These are phyloP conservation scores for Cajanus cajan DNA, from an alignment of 306 rosid genomes.

Conservation along the genomic window DNA sequence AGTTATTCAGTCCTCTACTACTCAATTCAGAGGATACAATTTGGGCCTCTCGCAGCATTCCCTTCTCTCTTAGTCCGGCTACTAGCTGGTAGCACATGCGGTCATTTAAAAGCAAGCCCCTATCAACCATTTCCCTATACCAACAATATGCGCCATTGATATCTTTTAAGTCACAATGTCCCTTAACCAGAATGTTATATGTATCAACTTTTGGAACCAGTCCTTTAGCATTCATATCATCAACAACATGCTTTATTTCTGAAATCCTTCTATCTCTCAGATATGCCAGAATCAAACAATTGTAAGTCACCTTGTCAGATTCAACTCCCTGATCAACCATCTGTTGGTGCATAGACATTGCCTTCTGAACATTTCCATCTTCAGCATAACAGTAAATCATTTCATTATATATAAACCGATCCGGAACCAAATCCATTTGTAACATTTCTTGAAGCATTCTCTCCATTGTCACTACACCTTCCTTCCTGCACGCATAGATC, in stretches of 20 bases:
- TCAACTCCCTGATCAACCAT: conserved; percentile 59
- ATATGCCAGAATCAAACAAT: conserved; percentile 70
- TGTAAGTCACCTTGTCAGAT: conserved; percentile 72
- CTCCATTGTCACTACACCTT: conserved; percentile 47
- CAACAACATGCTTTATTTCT: conserved; percentile 51
- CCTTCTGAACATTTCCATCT: conserved; percentile 58
- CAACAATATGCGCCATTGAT: conserved; percentile 66
- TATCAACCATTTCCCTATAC: conserved; percentile 67
- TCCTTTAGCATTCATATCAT: conserved; percentile 74
- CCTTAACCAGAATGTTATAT: conserved; percentile 68
- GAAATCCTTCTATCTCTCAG: conserved; percentile 50
- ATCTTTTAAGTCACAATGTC: conserved; percentile 62
- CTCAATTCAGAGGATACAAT: conserved; percentile 55
- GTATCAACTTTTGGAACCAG: conserved; percentile 70
- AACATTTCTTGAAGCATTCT: conserved; percentile 57
- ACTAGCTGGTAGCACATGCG: conserved; percentile 47
- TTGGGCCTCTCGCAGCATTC: conserved; percentile 63
- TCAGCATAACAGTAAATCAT: conserved; percentile 52
- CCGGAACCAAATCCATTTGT: conserved; percentile 55
- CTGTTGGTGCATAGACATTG: conserved; percentile 49
- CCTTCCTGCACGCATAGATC: conserved; percentile 54
- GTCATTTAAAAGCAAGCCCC: conserved; percentile 41
- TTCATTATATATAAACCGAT: conserved; percentile 58
- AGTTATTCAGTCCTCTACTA: conserved; percentile 37
- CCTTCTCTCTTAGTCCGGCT: conserved; percentile 61